Conservation (phyloP, 768 basidiomycete genomes). For the Pleurotus cornucopiae region DNA sequence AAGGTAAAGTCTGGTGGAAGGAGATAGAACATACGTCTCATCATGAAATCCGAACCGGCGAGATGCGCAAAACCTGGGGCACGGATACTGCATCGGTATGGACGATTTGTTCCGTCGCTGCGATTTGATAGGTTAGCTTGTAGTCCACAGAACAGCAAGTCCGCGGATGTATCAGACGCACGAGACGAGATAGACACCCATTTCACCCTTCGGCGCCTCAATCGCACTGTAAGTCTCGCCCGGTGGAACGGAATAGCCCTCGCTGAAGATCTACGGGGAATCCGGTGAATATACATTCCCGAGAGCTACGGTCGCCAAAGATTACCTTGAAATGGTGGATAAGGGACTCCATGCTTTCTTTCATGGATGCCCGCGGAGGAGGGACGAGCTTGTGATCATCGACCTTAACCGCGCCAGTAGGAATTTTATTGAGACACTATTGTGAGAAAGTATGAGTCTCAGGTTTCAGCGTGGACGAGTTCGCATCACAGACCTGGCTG, state of each 20-base stretch:
- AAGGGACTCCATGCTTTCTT: conserved; percentile 97
- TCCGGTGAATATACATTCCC: background rate
- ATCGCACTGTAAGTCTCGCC: conserved; percentile 97
- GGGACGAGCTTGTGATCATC: conserved; percentile 98
- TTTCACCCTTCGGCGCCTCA: conserved; percentile 98
- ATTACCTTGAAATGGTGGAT: conserved; percentile 97
- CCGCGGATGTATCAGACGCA: conserved; percentile 30
- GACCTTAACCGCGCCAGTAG: conserved; percentile 85
- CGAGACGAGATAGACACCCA: conserved; percentile 98
- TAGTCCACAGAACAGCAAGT: background rate
- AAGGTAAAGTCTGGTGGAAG: conserved; percentile 7
- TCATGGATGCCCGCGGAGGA: conserved; percentile 96
- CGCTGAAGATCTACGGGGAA: conserved; percentile 74
- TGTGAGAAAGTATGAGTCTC: background rate
- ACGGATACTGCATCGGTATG: conserved; percentile 96
- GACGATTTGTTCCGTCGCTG: conserved; percentile 92
- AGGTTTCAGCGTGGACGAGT: background rate
- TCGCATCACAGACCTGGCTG: conserved; percentile 45
- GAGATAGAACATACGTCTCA: conserved; percentile 65
- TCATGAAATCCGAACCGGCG: conserved; percentile 97
- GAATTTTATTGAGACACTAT: conserved; percentile 97
- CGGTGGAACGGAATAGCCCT: conserved; percentile 94
- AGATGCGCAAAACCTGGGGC: conserved; percentile 96
- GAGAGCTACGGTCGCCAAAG: background rate
- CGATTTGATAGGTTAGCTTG: background rate